Conservation (phyloP, 257 asterid genomes). For the Lycium barbarum region DNA sequence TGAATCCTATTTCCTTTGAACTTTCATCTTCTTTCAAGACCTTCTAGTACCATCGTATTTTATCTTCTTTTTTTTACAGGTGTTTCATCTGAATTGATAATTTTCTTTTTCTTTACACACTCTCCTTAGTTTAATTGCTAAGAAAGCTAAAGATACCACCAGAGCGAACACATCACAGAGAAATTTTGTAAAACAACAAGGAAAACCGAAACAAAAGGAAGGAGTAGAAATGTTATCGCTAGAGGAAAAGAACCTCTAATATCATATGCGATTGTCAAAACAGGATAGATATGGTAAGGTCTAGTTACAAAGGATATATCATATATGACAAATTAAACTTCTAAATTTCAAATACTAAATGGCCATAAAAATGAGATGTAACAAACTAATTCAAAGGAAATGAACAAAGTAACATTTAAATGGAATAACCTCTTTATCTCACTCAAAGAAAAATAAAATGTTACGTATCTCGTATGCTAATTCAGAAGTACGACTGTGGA, state of each 20-base stretch:
- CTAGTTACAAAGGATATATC: not conserved
- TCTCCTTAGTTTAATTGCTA: not conserved
- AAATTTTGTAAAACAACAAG: not conserved
- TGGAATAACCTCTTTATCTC: not conserved
- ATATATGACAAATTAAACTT: not conserved
- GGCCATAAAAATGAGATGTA: conserved; percentile 7
- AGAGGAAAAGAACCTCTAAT: not conserved
- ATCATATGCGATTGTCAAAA: not conserved
- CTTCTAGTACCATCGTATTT: not conserved
- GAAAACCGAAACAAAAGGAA: not conserved
- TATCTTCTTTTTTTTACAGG: not conserved
- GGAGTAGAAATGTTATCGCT: conserved; percentile 7
- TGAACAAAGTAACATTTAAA: not conserved
- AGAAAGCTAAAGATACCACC: not conserved
- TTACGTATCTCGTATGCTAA: conserved; percentile 2
- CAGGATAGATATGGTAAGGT: not conserved
- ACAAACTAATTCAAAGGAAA: not conserved
- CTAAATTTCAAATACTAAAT: not conserved
- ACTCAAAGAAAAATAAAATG: not conserved
- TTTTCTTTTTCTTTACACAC: not conserved
- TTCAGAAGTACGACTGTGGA: not conserved
- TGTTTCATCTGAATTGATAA: not conserved
- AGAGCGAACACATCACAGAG: not conserved
- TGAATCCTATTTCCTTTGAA: not conserved
- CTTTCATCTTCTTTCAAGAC: conserved; percentile 24